Base-by-base conservation (phyloP, 1,284 basidiomycete species). In the Papiliotrema nemorosa region DNA sequence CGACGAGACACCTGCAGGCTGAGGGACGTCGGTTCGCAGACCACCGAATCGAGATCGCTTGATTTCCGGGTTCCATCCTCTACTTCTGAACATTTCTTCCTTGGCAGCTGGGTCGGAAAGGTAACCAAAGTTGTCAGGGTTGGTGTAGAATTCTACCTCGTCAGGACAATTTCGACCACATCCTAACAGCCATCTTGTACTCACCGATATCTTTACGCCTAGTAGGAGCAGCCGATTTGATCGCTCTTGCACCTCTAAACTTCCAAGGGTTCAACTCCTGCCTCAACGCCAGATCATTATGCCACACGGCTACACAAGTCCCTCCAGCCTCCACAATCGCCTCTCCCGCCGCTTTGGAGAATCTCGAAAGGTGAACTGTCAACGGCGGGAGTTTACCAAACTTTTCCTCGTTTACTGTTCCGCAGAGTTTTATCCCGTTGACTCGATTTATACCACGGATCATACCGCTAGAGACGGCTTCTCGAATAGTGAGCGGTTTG, bases 231-330 rank as follows among this genome's bases (percentile, higher is more conserved):
- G 90, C 90, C 53, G 82, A 78, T 53, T 80, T 75, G 52, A 85
- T 80, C 22, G 80, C 82, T 44, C 81, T 78, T 14, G 29, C 42
- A 4, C 83, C 86, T 56, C 55, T 49, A 43, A 71, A 74, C 56
- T 73, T 72, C 31, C 74, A 64, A 12, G 78, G 78, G 52, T 87
- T 85, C 47, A 92, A 74, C 58, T 87, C 86, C 64, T 92, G 88
- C 35, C 84, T 81, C 44, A 99, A 78, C 0, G 88, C 85, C 43
- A 94, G 79, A 10, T 81, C 76, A 70, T 97, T 98, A 78, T 97
- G 94, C 73, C 91, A 97, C 63, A 90, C 86, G 76, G 91, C 93
- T 44, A 87, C 83, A 21, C 97, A 84, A 42, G 82, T 82, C 18
- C 94, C 96, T 16, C 92, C 90, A 3, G 79, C 80, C 10, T 77